Conservation (phyloP, 106 monocot species). For the Dioscorea dumetorum region DNA sequence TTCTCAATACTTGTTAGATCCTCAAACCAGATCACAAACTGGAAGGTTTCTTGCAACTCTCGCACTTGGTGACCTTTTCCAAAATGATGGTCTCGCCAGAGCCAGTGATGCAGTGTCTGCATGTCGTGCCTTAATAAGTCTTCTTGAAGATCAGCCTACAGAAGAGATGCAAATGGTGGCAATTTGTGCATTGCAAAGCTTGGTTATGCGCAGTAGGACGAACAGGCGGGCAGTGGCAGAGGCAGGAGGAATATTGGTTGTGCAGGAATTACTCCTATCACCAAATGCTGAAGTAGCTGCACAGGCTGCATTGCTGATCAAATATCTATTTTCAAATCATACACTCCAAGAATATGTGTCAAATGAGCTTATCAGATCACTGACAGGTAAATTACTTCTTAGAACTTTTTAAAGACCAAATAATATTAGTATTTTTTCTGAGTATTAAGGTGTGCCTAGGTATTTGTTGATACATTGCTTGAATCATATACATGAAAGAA, state of each 20-base stretch:
- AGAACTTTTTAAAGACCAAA: background rate
- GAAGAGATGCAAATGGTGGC: slow-evolving; percentile 93
- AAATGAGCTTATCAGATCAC: slow-evolving; percentile 77
- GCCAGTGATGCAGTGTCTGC: slow-evolving; percentile 60
- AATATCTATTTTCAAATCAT: slow-evolving; percentile 87
- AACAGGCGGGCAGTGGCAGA: slow-evolving; percentile 94
- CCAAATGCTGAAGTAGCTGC: slow-evolving; percentile 59
- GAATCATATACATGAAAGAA: too few species aligned
- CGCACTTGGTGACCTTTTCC: slow-evolving; percentile 69
- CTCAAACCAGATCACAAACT: slow-evolving; percentile 48
- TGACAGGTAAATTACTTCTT: slow-evolving; percentile 53
- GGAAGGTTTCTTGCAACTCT: slow-evolving; percentile 58
- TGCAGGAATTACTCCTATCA: slow-evolving; percentile 73
- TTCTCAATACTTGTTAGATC: slow-evolving; percentile 59
- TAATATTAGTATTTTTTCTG: too few species aligned
- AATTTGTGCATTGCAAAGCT: slow-evolving; percentile 79
- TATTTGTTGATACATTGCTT: too few species aligned
- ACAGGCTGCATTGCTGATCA: slow-evolving; percentile 84
- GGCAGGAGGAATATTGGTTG: slow-evolving; percentile 78
- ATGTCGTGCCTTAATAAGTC: slow-evolving; percentile 57
- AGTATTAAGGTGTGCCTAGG: too few species aligned
- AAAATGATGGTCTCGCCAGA: slow-evolving; percentile 57
- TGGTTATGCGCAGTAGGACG: slow-evolving; percentile 85
- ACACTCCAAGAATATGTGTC: slow-evolving; percentile 95
- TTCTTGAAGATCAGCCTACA: slow-evolving; percentile 86